phyloP scores from a whole-genome alignment of 2,329 filamentous ascomycete genomes.

The Calonectria montana region DNA sequence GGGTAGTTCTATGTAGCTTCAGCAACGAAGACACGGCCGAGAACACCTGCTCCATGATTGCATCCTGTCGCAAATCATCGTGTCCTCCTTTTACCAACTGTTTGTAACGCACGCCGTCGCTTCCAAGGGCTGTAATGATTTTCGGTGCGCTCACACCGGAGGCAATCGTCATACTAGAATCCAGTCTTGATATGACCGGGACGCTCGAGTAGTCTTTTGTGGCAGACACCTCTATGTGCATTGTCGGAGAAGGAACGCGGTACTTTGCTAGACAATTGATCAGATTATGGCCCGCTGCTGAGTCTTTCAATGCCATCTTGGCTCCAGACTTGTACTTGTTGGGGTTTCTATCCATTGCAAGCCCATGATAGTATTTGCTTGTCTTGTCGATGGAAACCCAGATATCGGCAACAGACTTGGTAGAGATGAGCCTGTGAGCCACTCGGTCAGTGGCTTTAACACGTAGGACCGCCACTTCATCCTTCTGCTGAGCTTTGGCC shows the following conservation, averaged over 20 bases:
- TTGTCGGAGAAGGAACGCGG: constrained; percentile 86
- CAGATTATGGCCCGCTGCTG: constrained; percentile 71
- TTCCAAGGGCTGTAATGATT: constrained; percentile 84
- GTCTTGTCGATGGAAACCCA: constrained; percentile 81
- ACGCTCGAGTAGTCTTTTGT: constrained; percentile 81
- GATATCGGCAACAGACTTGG: constrained; percentile 60
- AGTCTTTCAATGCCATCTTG: constrained; percentile 73
- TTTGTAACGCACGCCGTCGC: constrained; percentile 83
- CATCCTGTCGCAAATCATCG: constrained; percentile 95
- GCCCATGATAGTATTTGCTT: constrained; percentile 72
- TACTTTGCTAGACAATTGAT: constrained; percentile 72
- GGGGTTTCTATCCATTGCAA: constrained; percentile 74
- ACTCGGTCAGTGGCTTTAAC: constrained; percentile 79
- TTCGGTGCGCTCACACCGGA: constrained; percentile 94
- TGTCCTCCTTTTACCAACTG: constrained; percentile 96
- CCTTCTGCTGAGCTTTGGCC: constrained; percentile 75
- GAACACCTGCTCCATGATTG: constrained; percentile 99
- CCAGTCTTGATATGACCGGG: constrained; percentile 79
- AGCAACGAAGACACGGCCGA: constrained; percentile 93
- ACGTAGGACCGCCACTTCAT: constrained; percentile 79
- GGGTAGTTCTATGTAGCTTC: constrained; percentile 85
- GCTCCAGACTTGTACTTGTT: constrained; percentile 75
- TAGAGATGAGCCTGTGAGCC: constrained; percentile 69
- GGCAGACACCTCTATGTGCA: constrained; percentile 81
- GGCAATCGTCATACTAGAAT: constrained; percentile 83